Conservation (phyloP, 2,329 filamentous ascomycete genomes). For the Xylariaceae sp. region DNA sequence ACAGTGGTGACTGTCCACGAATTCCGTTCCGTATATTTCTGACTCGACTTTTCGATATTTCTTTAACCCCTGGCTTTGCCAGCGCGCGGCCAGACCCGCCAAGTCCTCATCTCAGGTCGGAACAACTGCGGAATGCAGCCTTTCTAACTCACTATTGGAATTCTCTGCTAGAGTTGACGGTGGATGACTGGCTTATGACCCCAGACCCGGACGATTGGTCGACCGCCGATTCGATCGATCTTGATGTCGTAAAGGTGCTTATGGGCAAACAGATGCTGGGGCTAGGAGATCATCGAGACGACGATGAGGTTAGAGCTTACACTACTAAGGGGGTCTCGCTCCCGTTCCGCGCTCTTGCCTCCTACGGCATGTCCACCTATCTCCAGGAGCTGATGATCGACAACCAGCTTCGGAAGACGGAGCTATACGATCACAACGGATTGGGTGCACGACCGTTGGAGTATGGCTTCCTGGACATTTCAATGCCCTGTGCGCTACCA, state of each 20-base stretch:
- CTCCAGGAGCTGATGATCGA: conserved; percentile 44
- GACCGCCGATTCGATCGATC: conserved; percentile 15
- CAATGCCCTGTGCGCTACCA: conserved; percentile 38
- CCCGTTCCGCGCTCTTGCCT: conserved; percentile 38
- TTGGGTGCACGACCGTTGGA: conserved; percentile 35
- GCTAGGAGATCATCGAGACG: background rate
- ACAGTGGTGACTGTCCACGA: conserved; percentile 19
- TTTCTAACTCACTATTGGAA: conserved; percentile 50
- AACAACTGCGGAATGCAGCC: conserved; percentile 51
- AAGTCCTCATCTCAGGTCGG: conserved; percentile 41
- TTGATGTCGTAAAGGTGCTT: conserved; percentile 22
- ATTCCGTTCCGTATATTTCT: conserved; percentile 46
- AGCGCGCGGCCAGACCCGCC: conserved; percentile 39
- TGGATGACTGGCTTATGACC: conserved; percentile 41
- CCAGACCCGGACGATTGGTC: conserved; percentile 21
- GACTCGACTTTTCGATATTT: conserved; percentile 49
- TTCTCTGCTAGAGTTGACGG: conserved; percentile 34
- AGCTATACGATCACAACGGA: conserved; percentile 40
- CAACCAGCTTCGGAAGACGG: conserved; percentile 40
- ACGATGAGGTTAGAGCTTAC: conserved; percentile 9
- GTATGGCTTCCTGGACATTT: conserved; percentile 40
- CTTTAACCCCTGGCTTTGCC: conserved; percentile 50
- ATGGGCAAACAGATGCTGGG: conserved; percentile 9
- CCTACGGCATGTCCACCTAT: conserved; percentile 37
- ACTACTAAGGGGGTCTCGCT: conserved; percentile 16